These are phyloP conservation scores for Ascochyta pisi DNA, from an alignment of 2,329 filamentous ascomycete species.

Conservation along the genomic window DNA sequence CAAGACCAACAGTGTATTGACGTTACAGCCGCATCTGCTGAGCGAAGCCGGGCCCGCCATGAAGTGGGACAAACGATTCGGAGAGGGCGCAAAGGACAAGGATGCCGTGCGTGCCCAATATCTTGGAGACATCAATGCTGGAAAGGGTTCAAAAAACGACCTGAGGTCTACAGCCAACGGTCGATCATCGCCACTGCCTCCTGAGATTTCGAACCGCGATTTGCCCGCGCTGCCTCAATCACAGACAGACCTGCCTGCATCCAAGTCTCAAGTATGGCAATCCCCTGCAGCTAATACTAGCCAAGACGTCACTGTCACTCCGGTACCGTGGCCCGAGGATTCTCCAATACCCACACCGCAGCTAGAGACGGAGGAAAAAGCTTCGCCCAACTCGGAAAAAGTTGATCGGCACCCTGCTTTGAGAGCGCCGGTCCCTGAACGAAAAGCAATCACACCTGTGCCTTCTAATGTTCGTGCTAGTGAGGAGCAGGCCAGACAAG, in stretches of 20 bases:
- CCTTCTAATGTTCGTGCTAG: slow-evolving; percentile 23
- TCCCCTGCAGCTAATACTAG: slow-evolving; percentile 13
- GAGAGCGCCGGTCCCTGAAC: slow-evolving; percentile 44
- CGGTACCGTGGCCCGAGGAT: slow-evolving; percentile 39
- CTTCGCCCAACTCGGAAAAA: slow-evolving; percentile 23
- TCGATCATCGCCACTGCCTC: slow-evolving; percentile 34
- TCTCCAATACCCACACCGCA: slow-evolving; percentile 37
- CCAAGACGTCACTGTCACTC: slow-evolving; percentile 43
- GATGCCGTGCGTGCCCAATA: slow-evolving; percentile 86
- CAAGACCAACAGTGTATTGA: slow-evolving; percentile 91
- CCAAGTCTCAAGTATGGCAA: slow-evolving; percentile 20
- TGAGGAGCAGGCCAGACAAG: slow-evolving; percentile 27
- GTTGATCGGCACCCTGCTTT: slow-evolving; percentile 53
- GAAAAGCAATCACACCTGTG: slow-evolving; percentile 27
- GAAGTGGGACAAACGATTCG: slow-evolving; percentile 97
- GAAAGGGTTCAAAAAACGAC: slow-evolving; percentile 67
- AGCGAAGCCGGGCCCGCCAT: slow-evolving; percentile 90
- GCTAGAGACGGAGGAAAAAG: slow-evolving; percentile 39
- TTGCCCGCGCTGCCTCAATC: slow-evolving; percentile 52
- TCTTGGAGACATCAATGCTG: slow-evolving; percentile 74
- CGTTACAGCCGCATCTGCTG: slow-evolving; percentile 82
- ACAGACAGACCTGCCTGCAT: slow-evolving; percentile 27
- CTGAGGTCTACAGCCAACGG: slow-evolving; percentile 46
- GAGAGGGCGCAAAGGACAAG: slow-evolving; percentile 89
- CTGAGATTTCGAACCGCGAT: slow-evolving; percentile 45